Base-by-base conservation (phyloP, 306 rosid species). In the Abrus precatorius region DNA sequence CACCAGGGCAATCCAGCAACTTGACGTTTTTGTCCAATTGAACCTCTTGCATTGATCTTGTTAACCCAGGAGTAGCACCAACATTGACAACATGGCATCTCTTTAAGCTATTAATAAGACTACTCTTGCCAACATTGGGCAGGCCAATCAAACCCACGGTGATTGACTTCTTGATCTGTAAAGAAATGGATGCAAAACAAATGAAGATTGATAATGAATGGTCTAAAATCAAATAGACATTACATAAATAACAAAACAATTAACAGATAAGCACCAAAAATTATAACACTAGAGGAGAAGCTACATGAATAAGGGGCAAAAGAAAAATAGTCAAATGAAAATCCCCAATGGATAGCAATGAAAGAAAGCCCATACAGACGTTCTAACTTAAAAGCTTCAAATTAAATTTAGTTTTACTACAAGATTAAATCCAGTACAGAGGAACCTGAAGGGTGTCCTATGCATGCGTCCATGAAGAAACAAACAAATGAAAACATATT, bases 101-200 rank as follows among this genome's bases (percentile, higher is more conserved):
- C 83, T 89, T 92, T 85, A 94, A 80, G 63, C 99, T 93, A 67
- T 93, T 96, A 12, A 96, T 93, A 56, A 96, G 94, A 80, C 99
- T 96, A 79, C 99, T 96, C 84, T 96, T 96, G 36, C 99, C 99
- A 74, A 96, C 99, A 86, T 96, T 96, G 27, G 99, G 99, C 66
- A 96, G 82, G 63, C 98, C 99, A 75, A 96, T 87, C 64, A 96
- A 77, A 72, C 99, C 99, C 56, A 96, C 98, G 2, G 99, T 96
- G 59, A 84, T 96, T 20, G 98, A 90, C 86, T 84, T 96, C 79
- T 96, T 96, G 84, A 96, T 89, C 99, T 96, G 93, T 48, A 83
- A 81, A 71, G 59, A 69, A 8, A 81, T 56, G 44, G 60, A 65
- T 27, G 30, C 76, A 72, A 64, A 79, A 48, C 4, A 56, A 69